Base-by-base conservation (phyloP, 2,329 filamentous ascomycete species). In the Penicillium brasilianum region DNA sequence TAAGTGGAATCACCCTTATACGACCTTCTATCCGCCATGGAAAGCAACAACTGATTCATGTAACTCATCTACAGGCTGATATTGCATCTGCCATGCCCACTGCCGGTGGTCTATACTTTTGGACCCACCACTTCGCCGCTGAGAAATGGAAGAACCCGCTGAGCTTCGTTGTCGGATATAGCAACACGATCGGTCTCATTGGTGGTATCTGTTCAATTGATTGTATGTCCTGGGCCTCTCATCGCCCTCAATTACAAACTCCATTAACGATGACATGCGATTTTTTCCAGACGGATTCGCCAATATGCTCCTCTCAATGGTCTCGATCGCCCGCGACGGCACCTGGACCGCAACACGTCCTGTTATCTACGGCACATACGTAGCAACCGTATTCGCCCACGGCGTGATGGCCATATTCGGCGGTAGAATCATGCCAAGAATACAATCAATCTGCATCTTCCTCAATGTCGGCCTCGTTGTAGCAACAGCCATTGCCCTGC, bases 171-270 rank as follows among this genome's bases (percentile, higher is more conserved):
- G 85, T 87, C 18, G 85, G 85, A 30, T 87, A 87, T 65, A 86
- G 84, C 70, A 87, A 88, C 67, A 87, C 83, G 1, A 77, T 88
- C 18, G 86, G 85, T 7, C 72, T 87, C 9, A 79, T 88, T n/a
- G 86, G 85, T 34, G 86, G 85, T 6, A 77, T 88, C 14, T 88
- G 86, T 72, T 86, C 84, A 25, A 85, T 88, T 62, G 85, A 88
- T 69, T 88, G 77, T 79, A 62, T 57, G 72, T 60, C 84, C n/a
- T 25, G 18, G 6, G 6, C 14, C 28, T 14, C 14, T 2, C 30
- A 2, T 2, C 30, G 1, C n/a, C 18, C 18, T 6, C 13, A 22
- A 10, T 3, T 3, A 28, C 3, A 6, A 11, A 10, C 37, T 11
- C 20, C 18, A 41, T 28, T 32, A 14, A 39, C n/a, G 4, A 7